Evolutionary conservation across 2,329 filamentous ascomycete species (phyloP), one percentile per base, ranked within the genome.

Genomic region (Microsporum ferrugineum): DNA sequence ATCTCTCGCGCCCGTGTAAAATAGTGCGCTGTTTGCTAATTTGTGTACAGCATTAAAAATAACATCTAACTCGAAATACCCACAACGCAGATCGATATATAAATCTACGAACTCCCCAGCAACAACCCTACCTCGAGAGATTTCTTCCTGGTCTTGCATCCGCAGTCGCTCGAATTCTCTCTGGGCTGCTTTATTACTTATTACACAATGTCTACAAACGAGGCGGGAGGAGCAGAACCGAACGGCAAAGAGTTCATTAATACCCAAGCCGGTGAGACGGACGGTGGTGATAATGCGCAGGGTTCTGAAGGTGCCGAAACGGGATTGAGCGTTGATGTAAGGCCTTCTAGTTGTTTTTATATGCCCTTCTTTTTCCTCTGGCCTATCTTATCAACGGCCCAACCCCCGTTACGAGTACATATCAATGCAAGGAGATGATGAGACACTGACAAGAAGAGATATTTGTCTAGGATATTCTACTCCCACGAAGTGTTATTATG

Each of bases 401-500:
- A 10, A 27, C 17, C 7, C 0, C 45, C 45, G 27, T n/a, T 27
- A 27, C n/a, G 5, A 2, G 7, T 51, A 3, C 31, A 14, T n/a
- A 10, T 3, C 14, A 55, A 23, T 14, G 14, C 8, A 36, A 2
- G 6, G n/a, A 38, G 17, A 36, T 36, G 14, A 38, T 2, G 14
- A 55, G 31, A 8, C 4, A 4, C 51, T 55, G 31, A 55, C 51
- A 55, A 36, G 29, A 34, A 34, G 39, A 51, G 12, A 38, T n/a
- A 36, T n/a, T 33, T 14, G 5, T 14, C 41, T 62, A 83, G 81
- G 84, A 86, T 65, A 81, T 84, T 64, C 81, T 81, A 61, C 79
- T 87, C 45, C 84, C 84, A 17, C 83, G 83, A 63, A 82, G 82
- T 3, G 79, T 85, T 69, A 80, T 84, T 31, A 78, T 82, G 60